phyloP scores from a whole-genome alignment of 2,329 filamentous ascomycete genomes.

The Apiospora malaysiana region DNA sequence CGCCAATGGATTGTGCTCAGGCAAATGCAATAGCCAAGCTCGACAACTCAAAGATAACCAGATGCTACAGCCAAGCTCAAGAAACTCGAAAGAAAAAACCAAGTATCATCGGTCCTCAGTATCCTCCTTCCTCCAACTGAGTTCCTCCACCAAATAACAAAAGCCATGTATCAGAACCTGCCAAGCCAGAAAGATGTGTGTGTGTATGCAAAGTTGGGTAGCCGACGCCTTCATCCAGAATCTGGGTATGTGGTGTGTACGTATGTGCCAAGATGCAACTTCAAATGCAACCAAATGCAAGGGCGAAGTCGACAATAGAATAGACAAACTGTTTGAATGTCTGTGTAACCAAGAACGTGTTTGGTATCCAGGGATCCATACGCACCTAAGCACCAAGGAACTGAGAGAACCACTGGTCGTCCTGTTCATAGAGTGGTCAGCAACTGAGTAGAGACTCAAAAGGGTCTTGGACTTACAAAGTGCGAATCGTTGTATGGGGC shows the following conservation, averaged over 20 bases:
- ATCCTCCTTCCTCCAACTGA: neutral
- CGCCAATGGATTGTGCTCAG: neutral
- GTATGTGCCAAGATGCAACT: neutral
- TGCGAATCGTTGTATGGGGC: too few species aligned
- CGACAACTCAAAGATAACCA: neutral
- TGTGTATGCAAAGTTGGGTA: neutral
- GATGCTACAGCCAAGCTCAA: neutral
- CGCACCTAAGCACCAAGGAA: too few species aligned
- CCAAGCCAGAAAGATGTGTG: neutral
- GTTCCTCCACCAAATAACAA: neutral
- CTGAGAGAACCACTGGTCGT: neutral
- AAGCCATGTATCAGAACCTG: neutral
- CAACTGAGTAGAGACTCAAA: neutral
- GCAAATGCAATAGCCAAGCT: neutral
- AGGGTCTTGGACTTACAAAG: neutral
- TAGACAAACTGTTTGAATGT: too few species aligned
- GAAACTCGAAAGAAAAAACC: neutral
- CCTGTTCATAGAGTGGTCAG: neutral
- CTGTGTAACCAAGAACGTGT: neutral
- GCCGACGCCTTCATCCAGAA: neutral
- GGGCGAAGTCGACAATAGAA: neutral
- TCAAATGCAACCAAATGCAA: neutral
- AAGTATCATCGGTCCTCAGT: constrained; percentile 10
- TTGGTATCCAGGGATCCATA: too few species aligned
- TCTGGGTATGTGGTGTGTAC: neutral